Evolutionary conservation across 495 filamentous ascomycete genomes (phyloP), one percentile per base, ranked within the genome.

Genomic region (Penicillium samsonianum): DNA sequence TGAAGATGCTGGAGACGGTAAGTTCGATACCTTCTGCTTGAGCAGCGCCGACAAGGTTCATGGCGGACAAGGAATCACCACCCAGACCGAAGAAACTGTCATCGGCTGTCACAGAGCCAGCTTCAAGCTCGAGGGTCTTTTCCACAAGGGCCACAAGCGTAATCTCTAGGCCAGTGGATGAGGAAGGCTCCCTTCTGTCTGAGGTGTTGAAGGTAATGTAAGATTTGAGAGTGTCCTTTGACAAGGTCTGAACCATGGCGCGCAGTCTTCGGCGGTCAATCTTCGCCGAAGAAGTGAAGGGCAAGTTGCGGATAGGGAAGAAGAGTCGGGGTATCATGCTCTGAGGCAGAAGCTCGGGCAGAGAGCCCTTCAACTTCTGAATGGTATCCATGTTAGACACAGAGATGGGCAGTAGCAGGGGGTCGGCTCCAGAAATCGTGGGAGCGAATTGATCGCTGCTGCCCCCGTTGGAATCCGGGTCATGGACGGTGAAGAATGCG

Each of bases 251-350:
- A 0, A 75, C 75, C 59, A 76, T 72, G 0, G 59, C 59, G 49
- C 67, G 68, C n/a, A 90, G 74, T 9, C 73, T 74, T 55, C 83
- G 82, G 25, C 85, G 80, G 53, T 89, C 85, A 5, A 80, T 80
- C 68, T 89, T 89, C 5, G 76, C 82, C 0, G 84, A 85, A 0
- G 78, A 76, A 4, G 81, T 68, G 12, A 81, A 70, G 0, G 86
- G 86, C 60, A 88, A 76, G 37, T 74, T 68, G 22, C 67, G 67
- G 1, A 88, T 61, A 0, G 85, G 84, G 48, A 88, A 82, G 58
- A 82, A 87, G 0, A 83, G 76, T 2, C 80, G 74, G 5, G 86
- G 86, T 17, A 88, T 75, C 85, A 88, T 87, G 63, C 83, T 82
- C 11, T 65, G 63, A 1, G 81, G 80, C 3, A 81, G 57, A 9